These are phyloP conservation scores for Oryza australiensis DNA, from an alignment of 176 grass and related monocot genomes.

Conservation along the genomic window DNA sequence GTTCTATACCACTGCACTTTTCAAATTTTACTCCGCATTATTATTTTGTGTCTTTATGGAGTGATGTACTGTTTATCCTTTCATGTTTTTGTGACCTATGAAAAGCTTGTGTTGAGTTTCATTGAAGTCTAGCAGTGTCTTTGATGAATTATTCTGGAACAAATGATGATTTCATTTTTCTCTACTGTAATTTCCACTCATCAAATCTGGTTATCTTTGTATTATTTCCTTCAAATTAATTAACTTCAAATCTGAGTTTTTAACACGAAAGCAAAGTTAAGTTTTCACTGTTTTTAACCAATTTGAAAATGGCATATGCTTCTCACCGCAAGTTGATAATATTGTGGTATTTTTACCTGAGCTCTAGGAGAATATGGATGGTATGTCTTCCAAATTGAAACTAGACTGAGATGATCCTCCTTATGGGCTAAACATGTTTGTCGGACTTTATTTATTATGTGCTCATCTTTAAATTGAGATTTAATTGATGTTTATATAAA, in stretches of 20 bases:
- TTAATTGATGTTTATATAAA: conserved; percentile 7
- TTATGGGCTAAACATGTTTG: not conserved
- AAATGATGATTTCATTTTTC: not conserved
- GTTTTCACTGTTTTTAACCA: conserved; percentile 21
- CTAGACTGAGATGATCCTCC: not conserved
- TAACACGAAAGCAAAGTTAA: conserved; percentile 16
- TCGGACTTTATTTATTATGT: conserved; percentile 17
- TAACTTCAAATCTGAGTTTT: not conserved
- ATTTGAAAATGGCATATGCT: conserved; percentile 19
- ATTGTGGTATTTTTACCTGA: conserved; percentile 10
- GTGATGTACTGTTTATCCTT: conserved; percentile 14
- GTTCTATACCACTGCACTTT: conserved; percentile 25
- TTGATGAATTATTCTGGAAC: conserved; percentile 5
- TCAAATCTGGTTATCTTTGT: not conserved
- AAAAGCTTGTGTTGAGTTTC: not conserved
- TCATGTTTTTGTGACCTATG: conserved; percentile 16
- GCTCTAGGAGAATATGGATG: not conserved
- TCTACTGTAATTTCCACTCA: not conserved
- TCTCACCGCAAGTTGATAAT: not conserved
- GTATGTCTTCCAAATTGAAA: not conserved
- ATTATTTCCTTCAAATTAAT: conserved; percentile 25
- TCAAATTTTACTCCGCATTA: not conserved
- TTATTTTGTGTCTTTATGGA: not conserved
- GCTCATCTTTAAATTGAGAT: conserved; percentile 12
- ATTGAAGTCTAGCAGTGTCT: not conserved